Conservation (phyloP, 805 yeast genomes). For the Metschnikowia proteae region DNA sequence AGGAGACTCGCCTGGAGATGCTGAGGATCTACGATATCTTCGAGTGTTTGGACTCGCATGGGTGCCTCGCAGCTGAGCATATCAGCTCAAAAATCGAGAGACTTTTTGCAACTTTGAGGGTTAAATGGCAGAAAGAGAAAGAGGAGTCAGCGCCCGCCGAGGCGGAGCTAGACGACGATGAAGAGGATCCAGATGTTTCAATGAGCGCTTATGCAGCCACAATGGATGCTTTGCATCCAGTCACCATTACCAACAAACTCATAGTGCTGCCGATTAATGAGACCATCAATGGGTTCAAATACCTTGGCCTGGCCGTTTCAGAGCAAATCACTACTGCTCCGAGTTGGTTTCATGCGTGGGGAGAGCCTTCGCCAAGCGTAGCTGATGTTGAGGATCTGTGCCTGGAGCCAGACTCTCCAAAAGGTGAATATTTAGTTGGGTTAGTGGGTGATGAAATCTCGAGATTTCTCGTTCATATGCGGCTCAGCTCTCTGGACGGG, state of each 20-base stretch:
- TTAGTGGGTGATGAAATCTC: constrained; percentile 16
- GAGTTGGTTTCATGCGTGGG: constrained; percentile 8
- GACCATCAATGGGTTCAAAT: constrained; percentile 33
- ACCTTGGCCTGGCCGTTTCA: constrained; percentile 19
- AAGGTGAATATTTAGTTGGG: constrained; percentile 28
- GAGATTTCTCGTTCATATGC: constrained; percentile 27
- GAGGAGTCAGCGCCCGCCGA: not conserved
- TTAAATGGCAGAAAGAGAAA: constrained; percentile 6
- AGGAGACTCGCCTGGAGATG: constrained; percentile 6
- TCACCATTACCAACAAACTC: constrained; percentile 32
- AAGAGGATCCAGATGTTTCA: not conserved
- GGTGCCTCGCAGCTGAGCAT: constrained; percentile 7
- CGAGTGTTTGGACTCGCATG: constrained; percentile 30
- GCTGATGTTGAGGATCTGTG: constrained; percentile 1
- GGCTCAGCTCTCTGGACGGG: constrained; percentile 8
- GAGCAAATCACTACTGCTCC: constrained; percentile 15
- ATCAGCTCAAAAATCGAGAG: constrained; percentile 4
- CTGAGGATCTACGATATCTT: constrained; percentile 28
- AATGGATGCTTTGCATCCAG: constrained; percentile 24
- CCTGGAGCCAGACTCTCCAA: not conserved
- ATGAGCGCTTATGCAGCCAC: not conserved
- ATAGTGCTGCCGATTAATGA: constrained; percentile 37
- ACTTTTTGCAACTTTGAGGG: constrained; percentile 1
- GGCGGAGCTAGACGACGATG: constrained; percentile 8
- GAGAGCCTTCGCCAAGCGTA: not conserved